Evolutionary conservation across 805 yeast genomes (phyloP).

Genomic region (Sungouiella thailandica): DNA sequence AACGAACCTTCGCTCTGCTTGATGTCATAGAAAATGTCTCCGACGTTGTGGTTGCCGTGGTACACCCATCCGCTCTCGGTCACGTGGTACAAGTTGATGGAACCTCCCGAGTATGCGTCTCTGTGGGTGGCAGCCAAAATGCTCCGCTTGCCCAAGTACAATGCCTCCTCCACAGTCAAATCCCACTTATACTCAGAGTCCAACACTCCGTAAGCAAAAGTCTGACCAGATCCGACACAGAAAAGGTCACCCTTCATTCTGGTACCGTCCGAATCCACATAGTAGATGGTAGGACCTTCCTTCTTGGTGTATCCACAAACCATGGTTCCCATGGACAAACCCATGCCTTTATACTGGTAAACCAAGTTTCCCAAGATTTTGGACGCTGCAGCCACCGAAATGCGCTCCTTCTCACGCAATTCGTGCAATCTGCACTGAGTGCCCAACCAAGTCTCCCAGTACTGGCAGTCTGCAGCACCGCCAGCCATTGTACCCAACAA

Average conservation of each 20-base stretch:
- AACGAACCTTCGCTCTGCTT: slow-evolving; percentile 86
- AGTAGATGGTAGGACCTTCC: slow-evolving; percentile 93
- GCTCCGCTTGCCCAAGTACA: slow-evolving; percentile 89
- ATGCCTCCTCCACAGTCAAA: slow-evolving; percentile 85
- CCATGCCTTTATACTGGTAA: slow-evolving; percentile 93
- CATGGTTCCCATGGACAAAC: slow-evolving; percentile 99
- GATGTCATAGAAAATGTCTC: slow-evolving; percentile 84
- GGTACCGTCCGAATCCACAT: slow-evolving; percentile 96
- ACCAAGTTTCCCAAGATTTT: slow-evolving; percentile 88
- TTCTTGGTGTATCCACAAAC: slow-evolving; percentile 93
- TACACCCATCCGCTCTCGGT: slow-evolving; percentile 91
- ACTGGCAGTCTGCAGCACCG: slow-evolving; percentile 99
- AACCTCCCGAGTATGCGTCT: slow-evolving; percentile 98
- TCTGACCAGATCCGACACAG: slow-evolving; percentile 98
- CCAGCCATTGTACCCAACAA: slow-evolving; percentile 98
- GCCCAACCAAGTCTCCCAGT: slow-evolving; percentile 99
- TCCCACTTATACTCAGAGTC: slow-evolving; percentile 94
- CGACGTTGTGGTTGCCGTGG: slow-evolving; percentile 94
- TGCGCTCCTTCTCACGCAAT: slow-evolving; percentile 89
- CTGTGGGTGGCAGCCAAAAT: slow-evolving; percentile 97
- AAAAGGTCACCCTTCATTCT: slow-evolving; percentile 91
- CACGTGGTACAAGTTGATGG: slow-evolving; percentile 88
- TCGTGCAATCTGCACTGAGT: slow-evolving; percentile 94
- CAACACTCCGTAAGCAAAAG: slow-evolving; percentile 97
- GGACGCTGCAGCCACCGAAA: slow-evolving; percentile 94